These are phyloP conservation scores for Verticillium zaregamsianum DNA, from an alignment of 2,329 filamentous ascomycete species.

Conservation along the genomic window DNA sequence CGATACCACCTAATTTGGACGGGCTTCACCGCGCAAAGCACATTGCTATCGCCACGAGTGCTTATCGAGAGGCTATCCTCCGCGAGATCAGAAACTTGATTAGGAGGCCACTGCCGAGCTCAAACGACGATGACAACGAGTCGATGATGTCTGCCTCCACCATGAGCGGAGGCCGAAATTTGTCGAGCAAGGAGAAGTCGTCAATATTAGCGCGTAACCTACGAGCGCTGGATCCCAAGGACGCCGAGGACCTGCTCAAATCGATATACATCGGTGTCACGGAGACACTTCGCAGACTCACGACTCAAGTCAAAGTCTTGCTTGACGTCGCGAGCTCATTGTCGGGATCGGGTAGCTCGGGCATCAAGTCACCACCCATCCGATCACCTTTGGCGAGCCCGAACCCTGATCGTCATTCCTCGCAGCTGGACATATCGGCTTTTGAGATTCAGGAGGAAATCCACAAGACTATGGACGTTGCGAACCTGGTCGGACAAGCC, in stretches of 20 bases:
- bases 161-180: constrained; percentile 59
- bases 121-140: constrained; percentile 88
- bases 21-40: constrained; percentile 81
- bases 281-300: constrained; percentile 79
- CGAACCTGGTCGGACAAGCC: constrained; percentile 72
- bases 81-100: constrained; percentile 86
- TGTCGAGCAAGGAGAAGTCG: constrained; percentile 84
- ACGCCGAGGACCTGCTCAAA: constrained; percentile 77
- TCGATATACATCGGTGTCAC: constrained; percentile 84
- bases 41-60: constrained; percentile 73
- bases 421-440: constrained; percentile 22
- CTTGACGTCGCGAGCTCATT: constrained; percentile 85
- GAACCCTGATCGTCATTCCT: constrained; percentile 24
- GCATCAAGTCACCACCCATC: constrained; percentile 42
- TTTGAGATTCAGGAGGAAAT: constrained; percentile 67
- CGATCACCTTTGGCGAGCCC: constrained; percentile 52
- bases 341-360: constrained; percentile 34
- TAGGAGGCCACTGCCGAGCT: constrained; percentile 80
- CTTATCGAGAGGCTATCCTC: constrained; percentile 78
- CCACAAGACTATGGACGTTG: constrained; percentile 71
- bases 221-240: constrained; percentile 74
- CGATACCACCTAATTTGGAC: constrained; percentile 66
- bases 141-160: constrained; percentile 86
- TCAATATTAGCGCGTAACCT: constrained; percentile 84
- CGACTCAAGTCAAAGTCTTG: constrained; percentile 90